These are phyloP conservation scores for Clonostachys chloroleuca DNA, from an alignment of 2,329 filamentous ascomycete species.

Conservation along the genomic window DNA sequence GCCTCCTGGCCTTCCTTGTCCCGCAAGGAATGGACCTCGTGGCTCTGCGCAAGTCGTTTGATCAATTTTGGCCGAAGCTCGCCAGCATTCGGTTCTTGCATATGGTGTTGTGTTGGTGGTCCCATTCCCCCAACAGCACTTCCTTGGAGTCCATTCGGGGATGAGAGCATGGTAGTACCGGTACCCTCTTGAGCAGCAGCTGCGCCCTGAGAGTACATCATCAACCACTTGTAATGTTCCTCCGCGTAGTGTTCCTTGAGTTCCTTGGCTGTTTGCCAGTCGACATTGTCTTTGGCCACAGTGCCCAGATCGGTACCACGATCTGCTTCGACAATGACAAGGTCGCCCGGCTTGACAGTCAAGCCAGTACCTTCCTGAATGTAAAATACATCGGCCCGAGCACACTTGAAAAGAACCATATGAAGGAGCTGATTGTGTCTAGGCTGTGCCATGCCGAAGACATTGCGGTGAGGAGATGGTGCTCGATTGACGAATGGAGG, in stretches of 20 bases:
- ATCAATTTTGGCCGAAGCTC: conserved; percentile 96
- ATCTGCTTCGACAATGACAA: conserved; percentile 97
- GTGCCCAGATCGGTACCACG: conserved; percentile 93
- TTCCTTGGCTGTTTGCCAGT: conserved; percentile 82
- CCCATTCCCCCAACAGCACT: conserved; percentile 77
- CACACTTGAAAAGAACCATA: conserved; percentile 95
- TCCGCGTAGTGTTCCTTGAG: conserved; percentile 88
- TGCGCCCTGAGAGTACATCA: conserved; percentile 92
- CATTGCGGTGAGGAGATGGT: conserved; percentile 56
- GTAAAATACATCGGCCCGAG: conserved; percentile 92
- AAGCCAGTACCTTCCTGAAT: conserved; percentile 93
- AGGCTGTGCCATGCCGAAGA: conserved; percentile 57
- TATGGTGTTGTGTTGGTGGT: conserved; percentile 66
- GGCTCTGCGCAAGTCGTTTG: conserved; percentile 85
- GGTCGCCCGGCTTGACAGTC: conserved; percentile 82
- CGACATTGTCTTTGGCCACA: conserved; percentile 82
- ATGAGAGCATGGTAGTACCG: conserved; percentile 57
- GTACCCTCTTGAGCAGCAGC: conserved; percentile 55
- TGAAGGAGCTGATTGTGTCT: conserved; percentile 70
- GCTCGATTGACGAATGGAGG: conserved; percentile 43
- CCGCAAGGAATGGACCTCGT: conserved; percentile 82
- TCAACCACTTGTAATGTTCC: conserved; percentile 96
- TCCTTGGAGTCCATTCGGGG: conserved; percentile 58
- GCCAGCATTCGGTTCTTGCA: conserved; percentile 64
- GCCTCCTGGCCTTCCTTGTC: conserved; percentile 98